Evolutionary conservation across 768 basidiomycete genomes (phyloP).

Genomic region (Panaeolus cyanescens): DNA sequence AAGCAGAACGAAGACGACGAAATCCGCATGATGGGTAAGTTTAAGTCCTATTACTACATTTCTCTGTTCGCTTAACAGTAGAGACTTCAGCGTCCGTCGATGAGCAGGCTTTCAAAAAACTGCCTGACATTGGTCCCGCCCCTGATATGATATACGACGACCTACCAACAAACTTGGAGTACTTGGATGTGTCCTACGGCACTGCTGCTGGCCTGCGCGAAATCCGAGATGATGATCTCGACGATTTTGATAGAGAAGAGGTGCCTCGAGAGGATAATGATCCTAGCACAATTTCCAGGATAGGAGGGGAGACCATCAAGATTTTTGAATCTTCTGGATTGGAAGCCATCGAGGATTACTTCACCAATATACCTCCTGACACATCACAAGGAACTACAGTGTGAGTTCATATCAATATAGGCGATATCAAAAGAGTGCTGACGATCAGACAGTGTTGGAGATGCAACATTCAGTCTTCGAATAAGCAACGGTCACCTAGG

Average conservation of each 20-base stretch:
- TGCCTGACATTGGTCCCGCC: constrained; percentile 76
- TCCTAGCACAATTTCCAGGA: constrained; percentile 48
- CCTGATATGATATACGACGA: constrained; percentile 93
- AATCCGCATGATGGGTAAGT: constrained; percentile 39
- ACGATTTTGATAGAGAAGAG: constrained; percentile 59
- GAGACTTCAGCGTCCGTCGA: constrained; percentile 70
- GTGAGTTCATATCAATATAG: constrained; percentile 36
- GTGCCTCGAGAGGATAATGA: constrained; percentile 21
- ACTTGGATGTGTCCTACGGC: constrained; percentile 82
- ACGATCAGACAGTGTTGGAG: constrained; percentile 35
- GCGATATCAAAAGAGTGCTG: not conserved
- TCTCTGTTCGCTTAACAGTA: not conserved
- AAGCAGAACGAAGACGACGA: constrained; percentile 13
- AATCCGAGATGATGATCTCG: constrained; percentile 70
- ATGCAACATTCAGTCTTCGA: constrained; percentile 53
- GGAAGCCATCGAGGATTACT: constrained; percentile 73
- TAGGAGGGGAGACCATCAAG: constrained; percentile 86
- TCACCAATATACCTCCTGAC: constrained; percentile 64
- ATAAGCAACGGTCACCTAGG: constrained; percentile 63
- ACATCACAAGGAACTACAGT: constrained; percentile 40
- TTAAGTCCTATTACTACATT: not conserved
- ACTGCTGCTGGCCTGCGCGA: constrained; percentile 76
- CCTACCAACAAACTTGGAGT: constrained; percentile 85
- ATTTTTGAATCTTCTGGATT: constrained; percentile 68
- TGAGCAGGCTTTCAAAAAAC: constrained; percentile 73